Evolutionary conservation across 208 protist species (phyloP), one percentile per base, ranked within the genome.

Genomic region (Trypanosoma avium): DNA sequence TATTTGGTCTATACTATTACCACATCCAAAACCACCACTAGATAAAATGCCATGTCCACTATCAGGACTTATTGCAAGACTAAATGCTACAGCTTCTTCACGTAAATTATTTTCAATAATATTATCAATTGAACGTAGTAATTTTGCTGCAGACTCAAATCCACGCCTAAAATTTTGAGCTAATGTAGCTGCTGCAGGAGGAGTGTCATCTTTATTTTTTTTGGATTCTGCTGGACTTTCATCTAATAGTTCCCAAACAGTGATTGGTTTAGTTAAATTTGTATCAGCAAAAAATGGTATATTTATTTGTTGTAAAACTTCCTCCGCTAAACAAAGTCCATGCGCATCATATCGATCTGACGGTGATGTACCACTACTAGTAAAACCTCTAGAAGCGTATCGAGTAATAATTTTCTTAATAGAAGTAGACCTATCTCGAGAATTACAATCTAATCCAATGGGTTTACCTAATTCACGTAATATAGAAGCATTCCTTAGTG

Each of bases 241-340:
- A 7, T 59, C 7, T 54, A 80, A 21, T 29, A 58, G n/a, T 63
- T 86, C 81, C 75, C 81, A 82, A 15, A 82, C 64, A 2, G 73
- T 82, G 17, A 48, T 58, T 19, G 81, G 61, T 6, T 43, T 32
- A 27, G 24, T 45, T 54, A 79, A 70, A 45, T 75, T 82, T 50
- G 73, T 67, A 75, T 88, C 82, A 29, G 82, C 82, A 36, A 88
- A 78, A 59, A 88, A 88, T 10, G 82, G 82, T 12, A 88, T 47
- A 38, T 67, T 64, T 22, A 84, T 52, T 43, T 77, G 61, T 42
- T 88, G 77, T 27, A 88, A 55, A 27, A 84, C 46, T 33, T 73
- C 75, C 61, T 88, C 77, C 4, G 78, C 66, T 33, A 84, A 63
- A 57, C 74, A 22, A 52, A 88, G 75, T 10, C 64, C 61, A 38